Evolutionary conservation across 257 asterid species (phyloP).

Genomic region (Parsonsia alboflavescens): DNA sequence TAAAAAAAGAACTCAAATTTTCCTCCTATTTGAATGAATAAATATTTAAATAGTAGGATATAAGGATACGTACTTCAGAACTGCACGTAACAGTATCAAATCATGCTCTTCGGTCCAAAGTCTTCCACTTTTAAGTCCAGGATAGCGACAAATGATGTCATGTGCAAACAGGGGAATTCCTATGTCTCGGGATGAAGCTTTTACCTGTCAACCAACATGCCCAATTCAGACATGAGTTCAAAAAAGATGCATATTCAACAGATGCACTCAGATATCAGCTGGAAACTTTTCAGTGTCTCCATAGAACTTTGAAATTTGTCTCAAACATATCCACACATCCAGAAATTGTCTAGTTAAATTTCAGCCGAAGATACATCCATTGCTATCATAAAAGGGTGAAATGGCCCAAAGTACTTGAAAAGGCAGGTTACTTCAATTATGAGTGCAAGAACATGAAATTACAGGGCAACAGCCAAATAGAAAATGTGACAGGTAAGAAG

Average conservation of each 20-base stretch:
- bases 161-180: constrained; percentile 58
- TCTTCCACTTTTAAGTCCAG: constrained; percentile 80
- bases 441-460: background rate
- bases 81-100: constrained; percentile 67
- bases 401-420: background rate
- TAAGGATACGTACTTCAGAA: constrained; percentile 50
- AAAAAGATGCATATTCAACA: background rate
- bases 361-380: background rate
- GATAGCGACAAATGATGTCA: constrained; percentile 62
- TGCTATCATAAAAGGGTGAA: background rate
- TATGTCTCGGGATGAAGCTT: constrained; percentile 35
- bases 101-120: constrained; percentile 89
- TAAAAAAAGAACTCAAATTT: background rate
- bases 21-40: background rate
- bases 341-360: background rate
- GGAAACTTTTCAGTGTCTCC: background rate
- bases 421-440: too few species aligned
- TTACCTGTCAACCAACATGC: constrained; percentile 38
- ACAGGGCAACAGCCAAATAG: background rate
- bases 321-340: background rate
- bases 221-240: background rate
- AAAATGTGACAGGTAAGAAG: background rate
- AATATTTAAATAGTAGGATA: constrained; percentile 13
- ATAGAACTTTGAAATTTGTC: background rate
- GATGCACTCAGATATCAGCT: background rate